phyloP scores from a whole-genome alignment of 2,329 filamentous ascomycete species.

The Pseudogymnoascus sp. region DNA sequence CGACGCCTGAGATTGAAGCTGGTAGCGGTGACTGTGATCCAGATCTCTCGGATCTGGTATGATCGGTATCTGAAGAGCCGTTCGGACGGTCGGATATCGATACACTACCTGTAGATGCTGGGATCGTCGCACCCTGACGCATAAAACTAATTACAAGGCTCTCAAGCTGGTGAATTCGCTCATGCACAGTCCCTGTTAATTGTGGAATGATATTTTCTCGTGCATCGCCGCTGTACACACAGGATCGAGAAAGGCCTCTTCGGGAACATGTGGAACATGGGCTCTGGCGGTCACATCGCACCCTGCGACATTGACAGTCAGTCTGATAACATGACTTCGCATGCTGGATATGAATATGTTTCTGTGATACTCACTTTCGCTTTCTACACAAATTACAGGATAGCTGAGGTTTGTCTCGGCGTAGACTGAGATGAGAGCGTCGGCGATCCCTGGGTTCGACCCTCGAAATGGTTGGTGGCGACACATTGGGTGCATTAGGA shows the following conservation, averaged over 20 bases:
- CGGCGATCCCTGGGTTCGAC: conserved; percentile 13
- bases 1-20: not conserved
- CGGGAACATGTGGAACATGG: conserved; percentile 25
- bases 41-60: conserved; percentile 16
- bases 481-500: not conserved
- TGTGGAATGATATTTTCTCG: conserved; percentile 20
- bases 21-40: conserved; percentile 16
- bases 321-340: not conserved
- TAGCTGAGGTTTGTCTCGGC: conserved; percentile 27
- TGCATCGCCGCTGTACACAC: conserved; percentile 24
- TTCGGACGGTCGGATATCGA: conserved; percentile 18
- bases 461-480: not conserved
- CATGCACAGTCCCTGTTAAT: conserved; percentile 25
- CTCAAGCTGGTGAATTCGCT: conserved; percentile 24
- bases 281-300: conserved; percentile 26
- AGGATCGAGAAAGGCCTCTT: conserved; percentile 21
- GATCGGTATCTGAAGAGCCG: not conserved
- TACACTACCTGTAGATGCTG: conserved; percentile 13
- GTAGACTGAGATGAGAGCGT: conserved; percentile 21
- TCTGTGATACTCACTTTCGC: conserved; percentile 25
- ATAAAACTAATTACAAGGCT: conserved; percentile 23
- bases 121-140: not conserved
- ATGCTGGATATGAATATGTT: conserved; percentile 17
- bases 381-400: conserved; percentile 25
- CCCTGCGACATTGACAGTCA: conserved; percentile 13